These are phyloP conservation scores for Colletotrichum godetiae DNA, from an alignment of 2,329 filamentous ascomycete genomes.

Conservation along the genomic window DNA sequence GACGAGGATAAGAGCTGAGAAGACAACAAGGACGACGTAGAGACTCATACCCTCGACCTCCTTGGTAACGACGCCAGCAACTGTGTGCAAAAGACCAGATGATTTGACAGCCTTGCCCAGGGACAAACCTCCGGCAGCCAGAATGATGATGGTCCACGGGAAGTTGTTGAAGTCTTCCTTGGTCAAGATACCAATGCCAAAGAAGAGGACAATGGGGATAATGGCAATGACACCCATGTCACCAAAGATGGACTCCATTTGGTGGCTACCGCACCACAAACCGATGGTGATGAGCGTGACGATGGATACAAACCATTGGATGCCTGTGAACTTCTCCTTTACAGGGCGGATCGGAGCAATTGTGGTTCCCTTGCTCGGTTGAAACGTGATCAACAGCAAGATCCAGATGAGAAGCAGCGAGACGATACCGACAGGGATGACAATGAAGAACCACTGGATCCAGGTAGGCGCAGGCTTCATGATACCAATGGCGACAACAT, in stretches of 20 bases:
- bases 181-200: conserved; percentile 93
- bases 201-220: conserved; percentile 95
- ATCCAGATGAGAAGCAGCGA: conserved; percentile 91
- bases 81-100: conserved; percentile 89
- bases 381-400: conserved; percentile 86
- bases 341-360: conserved; percentile 93
- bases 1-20: conserved; percentile 85
- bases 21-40: conserved; percentile 88
- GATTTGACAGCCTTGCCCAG: conserved; percentile 95
- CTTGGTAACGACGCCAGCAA: conserved; percentile 81
- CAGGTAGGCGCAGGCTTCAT: conserved; percentile 93
- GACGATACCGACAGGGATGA: conserved; percentile 90
- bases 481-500: conserved; percentile 95
- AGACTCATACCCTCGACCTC: conserved; percentile 82
- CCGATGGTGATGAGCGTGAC: conserved; percentile 87
- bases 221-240: conserved; percentile 99
- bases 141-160: conserved; percentile 99
- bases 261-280: conserved; percentile 93
- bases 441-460: conserved; percentile 97
- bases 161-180: conserved; percentile 99
- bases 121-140: conserved; percentile 91
- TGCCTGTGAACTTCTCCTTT: conserved; percentile 86
- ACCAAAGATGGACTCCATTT: conserved; percentile 87
- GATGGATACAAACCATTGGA: conserved; percentile 92
- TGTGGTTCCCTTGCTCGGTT: conserved; percentile 83